Base-by-base conservation (phyloP, 768 basidiomycete species). In the Infundibulicybe gibba region DNA sequence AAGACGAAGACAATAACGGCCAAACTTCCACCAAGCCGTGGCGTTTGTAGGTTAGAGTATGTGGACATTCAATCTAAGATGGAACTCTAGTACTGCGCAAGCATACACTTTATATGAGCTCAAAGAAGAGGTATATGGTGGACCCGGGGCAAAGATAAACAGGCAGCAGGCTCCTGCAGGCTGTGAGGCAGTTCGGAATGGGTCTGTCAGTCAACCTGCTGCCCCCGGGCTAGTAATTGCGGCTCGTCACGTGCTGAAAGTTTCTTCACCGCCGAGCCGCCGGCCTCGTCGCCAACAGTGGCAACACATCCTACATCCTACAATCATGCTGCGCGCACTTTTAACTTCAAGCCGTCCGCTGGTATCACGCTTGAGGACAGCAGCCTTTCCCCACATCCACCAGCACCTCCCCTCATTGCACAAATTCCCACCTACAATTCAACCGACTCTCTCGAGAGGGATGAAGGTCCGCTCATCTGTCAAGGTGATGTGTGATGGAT, bases 381-480 rank as follows among this genome's bases (percentile, higher is more conserved):
- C 69, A 47, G 51, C 67, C 45, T 44, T 61, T 15, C 65, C 62
- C 37, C 56, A 50, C 35, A 53, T 56, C 1, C 61, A 67, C 32
- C 64, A 61, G 40, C 70, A 66, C 49, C 63, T 59, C 58, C 51
- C 59, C 41, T 43, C 55, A 14, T n/a, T n/a, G n/a, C n/a, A n/a
- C n/a, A n/a, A n/a, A n/a, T 53, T 65, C 44, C 52, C 57, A 35
- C 20, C 51, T 19, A 19, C 51, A 8, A 53, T 55, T 47, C 49
- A 61, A 35, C 73, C 74, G 9, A 51, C 63, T 6, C 61, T 80
- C 16, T 63, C 75, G n/a, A 70, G 88, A 55, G 92, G 93, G 40
- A 94, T 97, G 90, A 99, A 99, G 74, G 94, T 98, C 49, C 83
- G 95, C 52, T 87, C 90, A 17, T 91, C 91, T 3, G 90, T 98